These are phyloP conservation scores for Alternaria sp. DNA, from an alignment of 2,329 filamentous ascomycete species.

Conservation along the genomic window DNA sequence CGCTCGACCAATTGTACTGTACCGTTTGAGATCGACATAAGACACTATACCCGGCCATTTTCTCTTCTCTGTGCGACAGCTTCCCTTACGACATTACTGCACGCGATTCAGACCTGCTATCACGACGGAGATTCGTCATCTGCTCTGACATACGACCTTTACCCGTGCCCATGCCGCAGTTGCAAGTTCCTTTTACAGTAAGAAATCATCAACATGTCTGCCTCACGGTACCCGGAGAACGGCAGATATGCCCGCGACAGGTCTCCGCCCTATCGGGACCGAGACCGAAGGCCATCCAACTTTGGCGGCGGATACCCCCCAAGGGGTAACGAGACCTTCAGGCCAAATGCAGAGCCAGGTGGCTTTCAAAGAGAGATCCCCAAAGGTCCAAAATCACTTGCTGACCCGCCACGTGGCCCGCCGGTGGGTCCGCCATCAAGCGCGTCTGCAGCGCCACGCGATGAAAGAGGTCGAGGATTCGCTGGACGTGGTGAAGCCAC, in stretches of 20 bases:
- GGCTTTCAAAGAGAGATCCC: slow-evolving; percentile 69
- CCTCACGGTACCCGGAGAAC: slow-evolving; percentile 48
- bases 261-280: slow-evolving; percentile 68
- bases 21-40: neutral
- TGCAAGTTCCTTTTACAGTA: slow-evolving; percentile 9
- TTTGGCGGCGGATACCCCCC: slow-evolving; percentile 66
- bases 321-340: slow-evolving; percentile 50
- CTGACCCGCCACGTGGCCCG: slow-evolving; percentile 65
- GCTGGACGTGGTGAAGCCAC: slow-evolving; percentile 68
- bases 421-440: slow-evolving; percentile 41
- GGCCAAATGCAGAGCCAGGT: slow-evolving; percentile 40
- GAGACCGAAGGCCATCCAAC: slow-evolving; percentile 72
- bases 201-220: slow-evolving; percentile 40
- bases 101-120: slow-evolving; percentile 2
- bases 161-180: slow-evolving; percentile 27
- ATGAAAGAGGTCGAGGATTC: slow-evolving; percentile 67
- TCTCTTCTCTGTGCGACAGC: neutral
- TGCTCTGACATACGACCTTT: slow-evolving; percentile 4
- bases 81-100: neutral
- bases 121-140: slow-evolving; percentile 2
- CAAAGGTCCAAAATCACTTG: slow-evolving; percentile 80
- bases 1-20: slow-evolving; percentile 1
- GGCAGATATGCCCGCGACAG: slow-evolving; percentile 54
- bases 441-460: slow-evolving; percentile 60
- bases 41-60: neutral